Conservation (phyloP, 306 rosid species). For the Canavalia gladiata region DNA sequence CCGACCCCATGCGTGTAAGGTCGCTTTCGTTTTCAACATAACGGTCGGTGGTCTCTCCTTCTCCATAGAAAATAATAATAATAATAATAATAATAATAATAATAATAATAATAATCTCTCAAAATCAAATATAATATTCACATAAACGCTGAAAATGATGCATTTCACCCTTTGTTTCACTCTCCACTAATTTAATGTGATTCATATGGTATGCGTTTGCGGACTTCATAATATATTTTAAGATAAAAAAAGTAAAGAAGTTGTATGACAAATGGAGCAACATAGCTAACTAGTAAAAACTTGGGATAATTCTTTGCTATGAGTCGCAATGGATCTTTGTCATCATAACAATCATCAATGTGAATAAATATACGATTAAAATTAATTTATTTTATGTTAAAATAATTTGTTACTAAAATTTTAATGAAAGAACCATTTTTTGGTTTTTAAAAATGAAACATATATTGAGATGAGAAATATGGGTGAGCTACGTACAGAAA, state of each 20-base stretch:
- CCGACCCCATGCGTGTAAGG: neutral
- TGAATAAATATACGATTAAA: neutral
- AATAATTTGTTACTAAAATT: neutral
- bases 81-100: neutral
- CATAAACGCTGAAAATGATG: neutral
- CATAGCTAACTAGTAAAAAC: neutral
- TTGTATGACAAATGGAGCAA: neutral
- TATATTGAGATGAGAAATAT: neutral
- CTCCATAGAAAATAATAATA: neutral
- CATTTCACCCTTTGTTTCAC: neutral
- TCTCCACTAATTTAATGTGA: slow-evolving; percentile 11
- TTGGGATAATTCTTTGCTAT: neutral
- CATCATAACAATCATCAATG: neutral
- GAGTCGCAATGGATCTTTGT: neutral
- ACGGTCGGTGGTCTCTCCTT: slow-evolving; percentile 34
- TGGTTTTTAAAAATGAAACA: too few relatives aligned
- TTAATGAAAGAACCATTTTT: neutral
- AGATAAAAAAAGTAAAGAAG: neutral
- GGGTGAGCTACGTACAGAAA: neutral
- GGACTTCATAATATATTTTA: neutral
- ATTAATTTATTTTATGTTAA: neutral
- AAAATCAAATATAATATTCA: neutral
- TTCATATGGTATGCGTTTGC: slow-evolving; percentile 32
- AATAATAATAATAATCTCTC: neutral
- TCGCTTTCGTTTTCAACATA: slow-evolving; percentile 37